A percentile compares a stretch with the other conserved stretches of the same genome.
Evolutionary conservation across 2,329 filamentous ascomycete genomes (phyloP).

Genomic region (Fusarium denticulatum): DNA sequence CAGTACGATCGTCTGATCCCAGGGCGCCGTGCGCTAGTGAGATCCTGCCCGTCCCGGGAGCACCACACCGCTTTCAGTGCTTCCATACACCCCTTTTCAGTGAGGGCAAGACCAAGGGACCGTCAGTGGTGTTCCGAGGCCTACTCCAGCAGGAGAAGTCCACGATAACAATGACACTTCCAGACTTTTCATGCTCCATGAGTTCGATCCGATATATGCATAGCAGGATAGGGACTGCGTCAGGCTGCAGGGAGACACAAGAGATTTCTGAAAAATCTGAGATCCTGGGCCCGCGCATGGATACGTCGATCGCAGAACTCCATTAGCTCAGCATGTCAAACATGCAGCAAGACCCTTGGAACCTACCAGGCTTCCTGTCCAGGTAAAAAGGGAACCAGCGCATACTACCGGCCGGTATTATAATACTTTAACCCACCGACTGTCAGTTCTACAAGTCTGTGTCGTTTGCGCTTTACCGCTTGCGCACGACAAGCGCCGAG

Average conservation of each 20-base stretch:
- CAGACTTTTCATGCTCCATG: neutral
- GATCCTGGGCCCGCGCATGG: conserved; percentile 31
- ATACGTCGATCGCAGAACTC: conserved; percentile 39
- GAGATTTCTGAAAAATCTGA: neutral
- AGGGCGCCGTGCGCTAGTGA: conserved; percentile 41
- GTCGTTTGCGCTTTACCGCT: conserved; percentile 4
- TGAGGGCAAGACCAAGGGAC: neutral
- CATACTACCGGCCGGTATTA: neutral
- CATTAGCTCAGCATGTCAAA: conserved; percentile 34
- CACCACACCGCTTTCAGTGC: conserved; percentile 37
- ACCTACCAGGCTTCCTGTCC: conserved; percentile 37
- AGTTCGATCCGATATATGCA: neutral
- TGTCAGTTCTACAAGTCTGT: neutral
- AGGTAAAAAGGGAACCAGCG: conserved; percentile 21
- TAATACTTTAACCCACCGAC: neutral
- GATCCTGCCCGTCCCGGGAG: conserved; percentile 46
- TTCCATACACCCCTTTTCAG: conserved; percentile 24
- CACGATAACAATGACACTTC: neutral
- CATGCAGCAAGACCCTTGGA: conserved; percentile 37
- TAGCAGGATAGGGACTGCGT: neutral
- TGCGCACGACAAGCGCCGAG: neutral
- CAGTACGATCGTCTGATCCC: conserved; percentile 46
- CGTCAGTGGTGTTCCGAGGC: neutral
- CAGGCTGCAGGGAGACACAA: neutral
- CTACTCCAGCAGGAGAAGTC: neutral